Base-by-base conservation (phyloP, 306 rosid species). In the Inga laurina region DNA sequence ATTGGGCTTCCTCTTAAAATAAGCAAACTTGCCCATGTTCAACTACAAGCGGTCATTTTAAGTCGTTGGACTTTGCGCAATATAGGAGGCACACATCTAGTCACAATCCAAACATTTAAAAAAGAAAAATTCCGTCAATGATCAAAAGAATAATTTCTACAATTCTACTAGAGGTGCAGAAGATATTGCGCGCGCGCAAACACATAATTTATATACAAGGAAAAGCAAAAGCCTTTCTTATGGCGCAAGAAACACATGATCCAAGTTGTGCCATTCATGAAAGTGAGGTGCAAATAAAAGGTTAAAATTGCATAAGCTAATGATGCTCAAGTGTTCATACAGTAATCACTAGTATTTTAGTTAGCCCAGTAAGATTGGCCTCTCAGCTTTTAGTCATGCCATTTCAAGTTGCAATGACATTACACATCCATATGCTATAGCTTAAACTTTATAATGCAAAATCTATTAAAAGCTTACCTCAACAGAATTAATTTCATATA, bases 401-500 rank as follows among this genome's bases (percentile, higher is more conserved):
- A 37, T 19, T 34, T 62, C 10, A 51, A 11, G 74, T 78, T 62
- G 10, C 49, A 43, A 21, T 37, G 32, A 48, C 41, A 30, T 54
- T 66, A 48, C 72, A 66, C 59, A 57, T 57, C 10, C 39, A 45
- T 4, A 37, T 39, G 66, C 11, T 39, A 73, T 57, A 61, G 48
- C 8, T 27, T 46, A 51, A 24, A 76, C 54, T 44, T 24, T 43
- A 8, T 11, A 64, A 64, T 44, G 77, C 67, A 72, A 70, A 82
- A 74, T 71, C 77, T 77, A 78, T 41, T 49, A 22, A 69, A 84
- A 79, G 70, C 72, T 87, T 88, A 95, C 98, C 98, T 91, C 95
- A 74, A 95, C 87, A 51, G 98, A 93, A 88, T 82, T 92, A 52
- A 95, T 84, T 88, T 95, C 98, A 61, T 89, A 95, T 1, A 78